A percentile compares a stretch with the other conserved stretches of the same genome.
Evolutionary conservation across 176 grass and related monocot genomes (phyloP).

Genomic region (Elaeis guineensis): DNA sequence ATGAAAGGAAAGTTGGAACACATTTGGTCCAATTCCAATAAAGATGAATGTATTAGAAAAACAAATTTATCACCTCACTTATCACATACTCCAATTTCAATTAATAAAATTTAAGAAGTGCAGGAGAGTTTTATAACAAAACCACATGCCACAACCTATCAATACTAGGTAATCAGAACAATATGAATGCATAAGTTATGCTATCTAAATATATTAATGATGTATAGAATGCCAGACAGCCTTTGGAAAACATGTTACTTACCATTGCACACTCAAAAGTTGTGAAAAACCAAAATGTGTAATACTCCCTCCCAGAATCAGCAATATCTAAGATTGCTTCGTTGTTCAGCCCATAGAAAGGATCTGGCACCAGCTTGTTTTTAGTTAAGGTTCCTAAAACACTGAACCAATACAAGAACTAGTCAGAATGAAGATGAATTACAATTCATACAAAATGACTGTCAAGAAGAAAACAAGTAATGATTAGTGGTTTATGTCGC

Average conservation of each 20-base stretch:
- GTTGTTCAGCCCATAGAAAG: slow-evolving; percentile 96
- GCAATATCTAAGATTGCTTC: slow-evolving; percentile 90
- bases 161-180: too few relatives aligned
- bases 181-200: too few relatives aligned
- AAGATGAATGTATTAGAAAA: too few relatives aligned
- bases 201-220: too few relatives aligned
- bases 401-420: slow-evolving; percentile 30
- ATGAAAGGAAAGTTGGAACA: too few relatives aligned
- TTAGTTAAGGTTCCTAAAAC: slow-evolving; percentile 83
- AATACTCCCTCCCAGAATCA: slow-evolving; percentile 79
- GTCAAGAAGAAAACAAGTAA: neutral
- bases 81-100: too few relatives aligned
- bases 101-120: too few relatives aligned
- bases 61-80: too few relatives aligned
- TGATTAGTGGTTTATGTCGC: neutral
- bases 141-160: too few relatives aligned
- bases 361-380: slow-evolving; percentile 79
- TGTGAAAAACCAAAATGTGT: slow-evolving; percentile 98
- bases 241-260: slow-evolving; percentile 13
- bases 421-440: neutral
- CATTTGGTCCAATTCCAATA: too few relatives aligned
- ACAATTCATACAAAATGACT: neutral
- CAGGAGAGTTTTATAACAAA: too few relatives aligned
- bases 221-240: neutral
- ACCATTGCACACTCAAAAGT: slow-evolving; percentile 65